Percentiles rank a stretch among this genome's conserved stretches.
These are phyloP conservation scores for Diaporthe capsici DNA, from an alignment of 2,329 filamentous ascomycete species.

Conservation along the genomic window DNA sequence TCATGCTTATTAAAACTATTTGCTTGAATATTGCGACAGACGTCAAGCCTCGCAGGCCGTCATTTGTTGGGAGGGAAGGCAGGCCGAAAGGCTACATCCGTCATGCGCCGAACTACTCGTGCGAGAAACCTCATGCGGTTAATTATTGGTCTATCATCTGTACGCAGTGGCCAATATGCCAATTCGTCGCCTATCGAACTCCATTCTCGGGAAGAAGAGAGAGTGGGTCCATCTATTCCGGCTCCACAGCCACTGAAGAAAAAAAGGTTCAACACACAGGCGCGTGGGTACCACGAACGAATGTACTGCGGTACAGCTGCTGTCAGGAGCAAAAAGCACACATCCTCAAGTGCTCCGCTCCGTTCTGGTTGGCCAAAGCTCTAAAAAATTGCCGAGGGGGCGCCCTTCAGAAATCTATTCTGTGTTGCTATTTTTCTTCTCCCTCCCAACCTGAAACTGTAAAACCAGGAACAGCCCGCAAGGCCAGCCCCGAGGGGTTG, in stretches of 20 bases:
- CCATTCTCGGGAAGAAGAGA: background rate
- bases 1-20: background rate
- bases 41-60: background rate
- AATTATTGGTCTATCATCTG: constrained; percentile 12
- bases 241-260: constrained; percentile 13
- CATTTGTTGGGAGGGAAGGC: constrained; percentile 5
- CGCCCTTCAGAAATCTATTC: background rate
- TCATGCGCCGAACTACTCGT: constrained; percentile 12
- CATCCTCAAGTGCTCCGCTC: background rate
- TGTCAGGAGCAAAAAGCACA: background rate
- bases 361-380: constrained; percentile 19
- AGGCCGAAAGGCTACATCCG: background rate
- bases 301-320: background rate
- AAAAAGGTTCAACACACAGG: background rate
- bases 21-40: constrained; percentile 7
- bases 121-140: background rate
- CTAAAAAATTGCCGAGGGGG: constrained; percentile 3
- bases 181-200: constrained; percentile 11
- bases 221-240: constrained; percentile 14
- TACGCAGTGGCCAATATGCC: constrained; percentile 6
- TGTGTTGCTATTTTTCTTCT: constrained; percentile 12
- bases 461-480: constrained; percentile 24
- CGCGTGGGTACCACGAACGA: background rate
- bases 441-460: constrained; percentile 15
- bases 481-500: constrained; percentile 16